phyloP scores from a whole-genome alignment of 768 basidiomycete genomes.

The Vararia minispora region DNA sequence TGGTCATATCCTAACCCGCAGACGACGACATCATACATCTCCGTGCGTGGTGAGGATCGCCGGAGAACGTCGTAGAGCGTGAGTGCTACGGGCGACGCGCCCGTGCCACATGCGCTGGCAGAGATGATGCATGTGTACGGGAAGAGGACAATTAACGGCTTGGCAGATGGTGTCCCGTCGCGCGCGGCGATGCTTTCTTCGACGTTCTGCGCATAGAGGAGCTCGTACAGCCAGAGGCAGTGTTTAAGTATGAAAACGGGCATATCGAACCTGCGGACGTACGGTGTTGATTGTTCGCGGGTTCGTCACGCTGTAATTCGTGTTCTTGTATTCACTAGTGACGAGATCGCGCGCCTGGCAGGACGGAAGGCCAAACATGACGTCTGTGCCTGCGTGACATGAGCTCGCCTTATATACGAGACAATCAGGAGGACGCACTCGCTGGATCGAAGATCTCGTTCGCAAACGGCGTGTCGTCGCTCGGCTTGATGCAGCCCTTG shows the following conservation, averaged over 20 bases:
- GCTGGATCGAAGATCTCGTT: slow-evolving; percentile 46
- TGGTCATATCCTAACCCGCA: slow-evolving; percentile 46
- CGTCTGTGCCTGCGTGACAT: slow-evolving; percentile 26
- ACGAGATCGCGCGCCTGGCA: slow-evolving; percentile 24
- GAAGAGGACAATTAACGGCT: slow-evolving; percentile 25
- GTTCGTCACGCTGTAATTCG: slow-evolving; percentile 46
- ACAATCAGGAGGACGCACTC: slow-evolving; percentile 22
- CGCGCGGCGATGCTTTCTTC: slow-evolving; percentile 31
- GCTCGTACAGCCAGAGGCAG: slow-evolving; percentile 31
- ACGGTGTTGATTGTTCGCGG: slow-evolving; percentile 33
- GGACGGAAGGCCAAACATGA: slow-evolving; percentile 27
- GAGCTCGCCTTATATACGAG: background rate
- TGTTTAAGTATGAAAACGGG: background rate
- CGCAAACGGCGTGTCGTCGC: slow-evolving; percentile 41
- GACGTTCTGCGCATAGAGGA: slow-evolving; percentile 39
- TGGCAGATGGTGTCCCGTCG: slow-evolving; percentile 11
- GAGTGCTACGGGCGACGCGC: slow-evolving; percentile 11
- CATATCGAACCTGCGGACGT: slow-evolving; percentile 9
- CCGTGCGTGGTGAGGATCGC: slow-evolving; percentile 20
- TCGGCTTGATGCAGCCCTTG: slow-evolving; percentile 37
- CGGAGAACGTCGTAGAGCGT: slow-evolving; percentile 26
- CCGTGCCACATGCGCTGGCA: slow-evolving; percentile 16
- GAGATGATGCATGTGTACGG: slow-evolving; percentile 27
- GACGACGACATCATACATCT: slow-evolving; percentile 34
- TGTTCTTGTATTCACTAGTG: slow-evolving; percentile 33